Conservation (phyloP, 2,329 filamentous ascomycete genomes). For the Paracoccidioides lutzii region DNA sequence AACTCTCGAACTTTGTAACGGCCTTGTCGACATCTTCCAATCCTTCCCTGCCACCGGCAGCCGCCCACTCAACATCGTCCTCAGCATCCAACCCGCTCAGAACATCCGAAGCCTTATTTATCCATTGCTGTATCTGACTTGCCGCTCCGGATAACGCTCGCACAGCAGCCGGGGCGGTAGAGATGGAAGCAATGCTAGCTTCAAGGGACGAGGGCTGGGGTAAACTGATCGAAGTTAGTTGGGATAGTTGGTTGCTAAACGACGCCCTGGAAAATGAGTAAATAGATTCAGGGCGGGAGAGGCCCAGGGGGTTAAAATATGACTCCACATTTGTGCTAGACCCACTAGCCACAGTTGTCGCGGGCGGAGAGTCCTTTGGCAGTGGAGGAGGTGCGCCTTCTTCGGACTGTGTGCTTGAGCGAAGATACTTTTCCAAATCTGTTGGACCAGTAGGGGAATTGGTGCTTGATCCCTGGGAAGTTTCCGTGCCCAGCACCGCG, state of each 20-base stretch:
- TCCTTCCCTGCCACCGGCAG: constrained; percentile 59
- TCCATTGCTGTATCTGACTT: constrained; percentile 89
- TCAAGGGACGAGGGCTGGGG: constrained; percentile 76
- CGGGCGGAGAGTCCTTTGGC: constrained; percentile 24
- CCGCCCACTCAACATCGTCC: constrained; percentile 92
- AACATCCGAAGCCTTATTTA: constrained; percentile 79
- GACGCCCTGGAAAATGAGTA: constrained; percentile 87
- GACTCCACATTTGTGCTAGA: constrained; percentile 24
- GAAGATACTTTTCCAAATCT: constrained; percentile 32
- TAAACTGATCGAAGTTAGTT: constrained; percentile 78
- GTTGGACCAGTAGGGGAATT: constrained; percentile 18
- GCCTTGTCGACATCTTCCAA: constrained; percentile 49
- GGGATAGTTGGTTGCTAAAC: constrained; percentile 83
- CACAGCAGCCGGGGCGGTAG: constrained; percentile 71
- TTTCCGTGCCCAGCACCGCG: constrained; percentile 7
- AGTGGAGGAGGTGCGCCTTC: constrained; percentile 18
- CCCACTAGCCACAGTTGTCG: constrained; percentile 10
- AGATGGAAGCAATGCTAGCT: constrained; percentile 69
- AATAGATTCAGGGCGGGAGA: constrained; percentile 65
- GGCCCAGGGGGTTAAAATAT: constrained; percentile 33
- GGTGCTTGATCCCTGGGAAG: constrained; percentile 9
- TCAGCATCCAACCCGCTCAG: constrained; percentile 82
- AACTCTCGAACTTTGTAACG: constrained; percentile 69
- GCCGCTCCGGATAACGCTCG: constrained; percentile 74
- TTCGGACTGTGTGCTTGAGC: constrained; percentile 21